Percentiles rank a stretch among this genome's conserved stretches.
Conservation (phyloP, 352 stramenopile species). For the Pythium phragmitis region DNA sequence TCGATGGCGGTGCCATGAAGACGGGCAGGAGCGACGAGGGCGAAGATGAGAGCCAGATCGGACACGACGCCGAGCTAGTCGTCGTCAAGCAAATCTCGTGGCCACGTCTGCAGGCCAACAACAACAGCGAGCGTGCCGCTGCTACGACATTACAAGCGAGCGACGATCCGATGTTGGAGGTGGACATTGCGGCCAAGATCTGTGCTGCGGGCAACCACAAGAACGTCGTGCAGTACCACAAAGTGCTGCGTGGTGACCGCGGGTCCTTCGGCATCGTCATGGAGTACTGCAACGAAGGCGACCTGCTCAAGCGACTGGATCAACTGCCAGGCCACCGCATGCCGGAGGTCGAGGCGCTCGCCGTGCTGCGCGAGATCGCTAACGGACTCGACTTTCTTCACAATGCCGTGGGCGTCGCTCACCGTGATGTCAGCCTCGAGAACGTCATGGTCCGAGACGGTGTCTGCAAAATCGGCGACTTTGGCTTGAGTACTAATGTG, state of each 20-base stretch:
- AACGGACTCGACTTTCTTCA: slow-evolving; percentile 30
- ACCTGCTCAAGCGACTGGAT: slow-evolving; percentile 28
- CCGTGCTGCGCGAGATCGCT: slow-evolving; percentile 24
- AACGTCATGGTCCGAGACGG: slow-evolving; percentile 34
- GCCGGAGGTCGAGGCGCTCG: slow-evolving; percentile 15
- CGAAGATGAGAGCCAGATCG: neutral
- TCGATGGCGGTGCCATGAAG: neutral
- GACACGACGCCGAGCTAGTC: neutral
- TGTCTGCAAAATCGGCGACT: slow-evolving; percentile 36
- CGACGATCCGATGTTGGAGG: slow-evolving; percentile 27
- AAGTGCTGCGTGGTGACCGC: slow-evolving; percentile 20
- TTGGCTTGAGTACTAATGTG: slow-evolving; percentile 26
- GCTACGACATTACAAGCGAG: neutral
- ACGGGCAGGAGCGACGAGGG: neutral
- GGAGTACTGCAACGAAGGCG: slow-evolving; percentile 38
- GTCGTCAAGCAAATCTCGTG: slow-evolving; percentile 24
- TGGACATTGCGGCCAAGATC: slow-evolving; percentile 25
- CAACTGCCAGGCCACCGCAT: slow-evolving; percentile 23
- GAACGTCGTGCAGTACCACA: slow-evolving; percentile 27
- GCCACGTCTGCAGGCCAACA: slow-evolving; percentile 6
- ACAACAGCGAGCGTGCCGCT: neutral
- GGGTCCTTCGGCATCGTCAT: slow-evolving; percentile 29
- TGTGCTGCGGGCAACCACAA: slow-evolving; percentile 24
- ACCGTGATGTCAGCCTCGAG: slow-evolving; percentile 35
- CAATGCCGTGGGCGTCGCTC: slow-evolving; percentile 27